Evolutionary conservation across 139 green algal genomes (phyloP), one percentile per base, ranked within the genome.

Genomic region (Nannochloris sp.): DNA sequence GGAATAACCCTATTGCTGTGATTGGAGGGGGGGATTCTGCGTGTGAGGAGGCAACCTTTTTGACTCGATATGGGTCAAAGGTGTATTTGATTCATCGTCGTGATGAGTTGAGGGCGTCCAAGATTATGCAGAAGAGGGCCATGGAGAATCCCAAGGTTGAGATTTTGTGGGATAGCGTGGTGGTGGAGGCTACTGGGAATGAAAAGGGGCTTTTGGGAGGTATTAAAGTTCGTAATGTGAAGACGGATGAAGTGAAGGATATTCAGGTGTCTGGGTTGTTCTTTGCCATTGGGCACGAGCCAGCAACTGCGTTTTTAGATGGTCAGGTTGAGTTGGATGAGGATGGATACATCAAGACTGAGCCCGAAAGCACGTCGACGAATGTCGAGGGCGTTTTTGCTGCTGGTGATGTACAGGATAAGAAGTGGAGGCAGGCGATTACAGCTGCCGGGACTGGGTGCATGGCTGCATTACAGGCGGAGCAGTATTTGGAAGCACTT

Each of bases 401-500:
- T 6, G 90, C 91, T 4, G 93, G 93, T 8, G 93, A 98, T 67
- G 63, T 98, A 48, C 85, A 96, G 60, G 90, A 97, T 78, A 84
- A 78, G 11, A 86, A 95, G 69, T 73, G 34, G 34, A 61, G 74
- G 44, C 90, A 98, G 70, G 93, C 93, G 36, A 83, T 98, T 73
- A 98, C 93, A 1, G 93, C 93, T 21, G 93, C 93, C 8, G 93
- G 91, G 44, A 86, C 76, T 16, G 93, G 93, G 51, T 99, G 93
- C 84, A 88, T 89, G 83, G 92, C 93, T 1, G 93, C 93, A 6
- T 79, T 99, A 15, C 75, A 77, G 9, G 83, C 76, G n/a, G 93
- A 99, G 84, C 83, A 88, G 12, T 98, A 90, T 75, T 85, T 98
- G 53, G 61, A 76, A 11, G 36, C 70, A 24, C 69, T 82, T 24